These are phyloP conservation scores for Glarea lozoyensis DNA, from an alignment of 495 filamentous ascomycete species.

Conservation along the genomic window DNA sequence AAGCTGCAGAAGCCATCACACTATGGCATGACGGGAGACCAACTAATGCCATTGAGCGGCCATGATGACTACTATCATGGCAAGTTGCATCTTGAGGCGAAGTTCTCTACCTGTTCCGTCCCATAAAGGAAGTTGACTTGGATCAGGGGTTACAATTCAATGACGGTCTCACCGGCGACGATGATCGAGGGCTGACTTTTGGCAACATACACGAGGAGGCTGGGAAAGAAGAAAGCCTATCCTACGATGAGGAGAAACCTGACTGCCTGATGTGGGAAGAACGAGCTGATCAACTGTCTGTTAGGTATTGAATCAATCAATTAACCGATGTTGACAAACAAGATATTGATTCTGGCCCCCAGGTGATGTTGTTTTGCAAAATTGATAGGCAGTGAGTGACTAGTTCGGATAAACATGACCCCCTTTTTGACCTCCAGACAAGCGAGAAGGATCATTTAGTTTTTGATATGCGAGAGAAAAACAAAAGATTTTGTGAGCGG, in stretches of 20 bases:
- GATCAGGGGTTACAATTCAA: constrained; percentile 13
- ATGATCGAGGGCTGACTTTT: too few species aligned
- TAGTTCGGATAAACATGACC: constrained; percentile 21
- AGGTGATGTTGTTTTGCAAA: too few species aligned
- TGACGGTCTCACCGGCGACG: too few species aligned
- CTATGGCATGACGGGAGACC: too few species aligned
- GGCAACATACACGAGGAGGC: too few species aligned
- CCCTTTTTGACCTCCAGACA: constrained; percentile 10
- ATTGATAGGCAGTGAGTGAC: constrained; percentile 9
- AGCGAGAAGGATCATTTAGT: constrained; percentile 7
- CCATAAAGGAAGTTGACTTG: constrained; percentile 9
- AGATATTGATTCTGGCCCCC: constrained; percentile 6
- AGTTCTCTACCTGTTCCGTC: neutral
- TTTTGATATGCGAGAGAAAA: neutral
- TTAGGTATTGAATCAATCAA: constrained; percentile 2
- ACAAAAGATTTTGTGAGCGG: neutral
- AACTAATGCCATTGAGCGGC: too few species aligned
- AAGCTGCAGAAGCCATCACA: constrained; percentile 14
- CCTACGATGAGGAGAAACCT: too few species aligned
- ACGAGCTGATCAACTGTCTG: constrained; percentile 12
- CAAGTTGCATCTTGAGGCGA: constrained; percentile 11
- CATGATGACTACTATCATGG: too few species aligned
- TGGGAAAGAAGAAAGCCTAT: constrained; percentile 7
- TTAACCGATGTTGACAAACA: constrained; percentile 17
- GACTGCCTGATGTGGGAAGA: constrained; percentile 14